Evolutionary conservation across 192 early-diverging fungal genomes (phyloP).

Genomic region (Mortierella antarctica): DNA sequence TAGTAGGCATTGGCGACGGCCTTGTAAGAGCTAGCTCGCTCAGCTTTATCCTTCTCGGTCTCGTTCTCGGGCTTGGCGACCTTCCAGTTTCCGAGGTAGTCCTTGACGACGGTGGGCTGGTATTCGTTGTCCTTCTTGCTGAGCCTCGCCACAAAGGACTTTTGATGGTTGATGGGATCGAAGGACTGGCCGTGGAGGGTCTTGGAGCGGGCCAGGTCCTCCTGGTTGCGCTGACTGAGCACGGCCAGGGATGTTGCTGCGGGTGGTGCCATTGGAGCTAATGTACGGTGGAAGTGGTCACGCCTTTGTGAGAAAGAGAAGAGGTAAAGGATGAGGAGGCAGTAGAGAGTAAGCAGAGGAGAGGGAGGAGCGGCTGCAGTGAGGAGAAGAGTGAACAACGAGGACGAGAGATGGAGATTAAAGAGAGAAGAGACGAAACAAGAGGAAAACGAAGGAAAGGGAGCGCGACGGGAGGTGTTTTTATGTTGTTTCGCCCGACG

Average conservation of each 20-base stretch:
- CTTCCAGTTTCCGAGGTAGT: conserved; percentile 79
- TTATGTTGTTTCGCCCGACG: no score
- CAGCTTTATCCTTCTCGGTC: conserved; percentile 65
- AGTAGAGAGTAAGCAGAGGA: neutral
- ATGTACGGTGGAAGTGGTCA: neutral
- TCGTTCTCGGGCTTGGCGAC: conserved; percentile 58
- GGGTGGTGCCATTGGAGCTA: conserved; percentile 7
- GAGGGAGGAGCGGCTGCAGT: neutral
- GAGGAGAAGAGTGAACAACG: neutral
- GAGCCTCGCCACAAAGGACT: conserved; percentile 59
- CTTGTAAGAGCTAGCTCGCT: conserved; percentile 69
- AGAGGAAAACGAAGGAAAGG: neutral
- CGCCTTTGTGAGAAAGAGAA: neutral
- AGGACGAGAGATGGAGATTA: neutral
- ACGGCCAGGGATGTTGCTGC: conserved; percentile 3
- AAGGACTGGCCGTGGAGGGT: conserved; percentile 64
- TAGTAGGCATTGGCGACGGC: conserved; percentile 84
- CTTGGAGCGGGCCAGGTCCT: conserved; percentile 65
- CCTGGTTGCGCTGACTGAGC: conserved; percentile 42
- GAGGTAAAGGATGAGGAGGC: neutral
- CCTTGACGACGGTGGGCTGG: conserved; percentile 70
- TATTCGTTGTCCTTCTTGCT: conserved; percentile 73
- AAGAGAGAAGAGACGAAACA: neutral
- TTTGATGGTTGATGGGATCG: conserved; percentile 22
- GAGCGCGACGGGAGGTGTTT: no score